A percentile compares a stretch with the other conserved stretches of the same genome.
These are phyloP conservation scores for Aspergillus phoenicis DNA, from an alignment of 2,329 filamentous ascomycete genomes.

Conservation along the genomic window DNA sequence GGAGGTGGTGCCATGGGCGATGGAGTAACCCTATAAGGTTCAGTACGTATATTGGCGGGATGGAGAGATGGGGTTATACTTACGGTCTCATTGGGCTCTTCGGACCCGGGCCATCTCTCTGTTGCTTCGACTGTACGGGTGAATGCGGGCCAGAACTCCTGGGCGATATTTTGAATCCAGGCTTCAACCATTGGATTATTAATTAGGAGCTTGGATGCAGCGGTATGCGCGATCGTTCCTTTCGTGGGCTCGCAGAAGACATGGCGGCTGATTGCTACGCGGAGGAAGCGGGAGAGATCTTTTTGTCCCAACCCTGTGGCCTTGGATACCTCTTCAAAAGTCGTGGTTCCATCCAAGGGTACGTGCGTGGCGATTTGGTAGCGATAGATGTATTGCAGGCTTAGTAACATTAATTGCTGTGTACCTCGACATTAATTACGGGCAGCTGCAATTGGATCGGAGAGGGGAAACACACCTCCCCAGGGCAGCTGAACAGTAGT, in stretches of 20 bases:
- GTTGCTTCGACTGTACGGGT: slow-evolving; percentile 2
- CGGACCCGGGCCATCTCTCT: slow-evolving; percentile 1
- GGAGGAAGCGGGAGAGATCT: not conserved
- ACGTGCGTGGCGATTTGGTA: not conserved
- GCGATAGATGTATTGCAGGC: not conserved
- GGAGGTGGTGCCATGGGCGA: not conserved
- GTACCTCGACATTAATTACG: not conserved
- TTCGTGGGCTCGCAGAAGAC: slow-evolving; percentile 5
- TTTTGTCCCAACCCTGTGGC: not conserved
- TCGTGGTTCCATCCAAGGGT: not conserved
- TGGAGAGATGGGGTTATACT: not conserved
- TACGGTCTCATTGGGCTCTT: slow-evolving; percentile 8
- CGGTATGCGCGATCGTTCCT: not conserved
- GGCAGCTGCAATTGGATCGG: not conserved
- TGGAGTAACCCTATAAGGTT: not conserved
- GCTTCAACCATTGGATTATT: not conserved
- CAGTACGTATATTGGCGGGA: not conserved
- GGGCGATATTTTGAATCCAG: slow-evolving; percentile 1
- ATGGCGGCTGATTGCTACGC: slow-evolving; percentile 2
- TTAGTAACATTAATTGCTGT: not conserved
- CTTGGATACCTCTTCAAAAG: not conserved
- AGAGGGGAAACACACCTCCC: not conserved
- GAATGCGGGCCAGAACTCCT: slow-evolving; percentile 3
- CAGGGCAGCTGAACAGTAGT: not conserved
- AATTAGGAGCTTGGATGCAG: not conserved